Base-by-base conservation (phyloP, 1,284 basidiomycete species). In the Microbotryum violaceum region DNA sequence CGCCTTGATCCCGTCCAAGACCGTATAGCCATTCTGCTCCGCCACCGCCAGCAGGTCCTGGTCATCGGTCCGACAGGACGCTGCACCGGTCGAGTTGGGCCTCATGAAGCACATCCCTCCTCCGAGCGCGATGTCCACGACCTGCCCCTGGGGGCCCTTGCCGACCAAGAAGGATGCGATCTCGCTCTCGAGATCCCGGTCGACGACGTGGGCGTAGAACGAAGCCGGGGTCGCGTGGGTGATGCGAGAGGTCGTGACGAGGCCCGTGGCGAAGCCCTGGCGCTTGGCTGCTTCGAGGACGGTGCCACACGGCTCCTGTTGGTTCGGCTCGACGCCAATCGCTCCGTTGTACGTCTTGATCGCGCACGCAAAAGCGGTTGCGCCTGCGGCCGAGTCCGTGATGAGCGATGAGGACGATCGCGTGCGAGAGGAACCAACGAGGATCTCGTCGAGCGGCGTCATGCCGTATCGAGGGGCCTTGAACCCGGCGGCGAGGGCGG, bases 281-380 rank as follows among this genome's bases (percentile, higher is more conserved):
- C 70, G 70, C 45, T 75, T 73, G 1, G 75, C 75, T 7, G 75
- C 74, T 62, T 77, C 75, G 37, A 77, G 73, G n/a, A 77, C 65
- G 6, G 75, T 77, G 8, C 75, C 75, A 57, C 74, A 74, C 0
- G 75, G 69, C 42, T 67, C 60, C 42, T 64, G 65, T 18, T 67
- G 63, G 5, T 63, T 55, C 21, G 72, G 72, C 20, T 72, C 71
- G 16, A 75, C 72, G 3, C 69, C 74, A 60, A 77, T 76, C 0
- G 71, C 75, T 23, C 75, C 75, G 62, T 77, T 77, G 65, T 73
- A 76, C 45, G 73, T 75, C 60, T 76, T 75, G 42, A 70, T 49
- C 3, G 62, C 74, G 56, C 74, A 75, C 21, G 73, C 62, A 54
- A 77, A 76, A 3, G 75, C 75, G 7, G 75, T 77, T 1, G 75